These are phyloP conservation scores for Epichloe elymi DNA, from an alignment of 2,329 filamentous ascomycete genomes.

Conservation along the genomic window DNA sequence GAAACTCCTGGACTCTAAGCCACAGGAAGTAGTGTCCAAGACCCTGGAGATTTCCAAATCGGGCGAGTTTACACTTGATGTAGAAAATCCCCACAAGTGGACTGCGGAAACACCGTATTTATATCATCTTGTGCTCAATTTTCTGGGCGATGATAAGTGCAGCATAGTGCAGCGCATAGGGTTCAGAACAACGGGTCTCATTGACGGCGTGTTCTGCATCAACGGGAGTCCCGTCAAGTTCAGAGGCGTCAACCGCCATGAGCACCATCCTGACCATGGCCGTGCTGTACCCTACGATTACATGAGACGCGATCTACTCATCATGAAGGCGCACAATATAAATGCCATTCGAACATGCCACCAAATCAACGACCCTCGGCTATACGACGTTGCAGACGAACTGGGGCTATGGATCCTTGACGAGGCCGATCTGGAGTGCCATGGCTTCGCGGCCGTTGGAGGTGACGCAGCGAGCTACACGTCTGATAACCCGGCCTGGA, in stretches of 20 bases:
- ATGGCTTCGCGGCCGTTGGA: conserved; percentile 33
- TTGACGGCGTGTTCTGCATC: conserved; percentile 47
- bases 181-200: conserved; percentile 49
- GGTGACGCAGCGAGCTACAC: conserved; percentile 27
- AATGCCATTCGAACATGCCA: conserved; percentile 59
- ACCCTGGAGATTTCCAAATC: conserved; percentile 17
- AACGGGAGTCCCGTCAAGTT: conserved; percentile 53
- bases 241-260: conserved; percentile 57
- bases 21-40: conserved; percentile 13
- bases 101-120: conserved; percentile 54
- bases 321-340: conserved; percentile 58
- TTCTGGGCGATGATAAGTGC: conserved; percentile 15
- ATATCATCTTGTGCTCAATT: conserved; percentile 35
- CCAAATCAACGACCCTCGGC: conserved; percentile 45
- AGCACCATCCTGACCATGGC: conserved; percentile 51
- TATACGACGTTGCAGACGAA: conserved; percentile 51
- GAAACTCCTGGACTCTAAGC: conserved; percentile 24
- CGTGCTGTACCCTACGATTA: conserved; percentile 48
- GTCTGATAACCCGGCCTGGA: conserved; percentile 48
- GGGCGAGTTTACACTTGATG: conserved; percentile 26
- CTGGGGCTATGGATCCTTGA: conserved; percentile 52
- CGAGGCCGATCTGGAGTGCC: conserved; percentile 41
- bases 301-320: conserved; percentile 46
- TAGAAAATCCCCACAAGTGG: conserved; percentile 47
- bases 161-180: conserved; percentile 43